Evolutionary conservation across 2,329 filamentous ascomycete species (phyloP), one percentile per base, ranked within the genome.

Genomic region (Endoconidiophora laricicola): DNA sequence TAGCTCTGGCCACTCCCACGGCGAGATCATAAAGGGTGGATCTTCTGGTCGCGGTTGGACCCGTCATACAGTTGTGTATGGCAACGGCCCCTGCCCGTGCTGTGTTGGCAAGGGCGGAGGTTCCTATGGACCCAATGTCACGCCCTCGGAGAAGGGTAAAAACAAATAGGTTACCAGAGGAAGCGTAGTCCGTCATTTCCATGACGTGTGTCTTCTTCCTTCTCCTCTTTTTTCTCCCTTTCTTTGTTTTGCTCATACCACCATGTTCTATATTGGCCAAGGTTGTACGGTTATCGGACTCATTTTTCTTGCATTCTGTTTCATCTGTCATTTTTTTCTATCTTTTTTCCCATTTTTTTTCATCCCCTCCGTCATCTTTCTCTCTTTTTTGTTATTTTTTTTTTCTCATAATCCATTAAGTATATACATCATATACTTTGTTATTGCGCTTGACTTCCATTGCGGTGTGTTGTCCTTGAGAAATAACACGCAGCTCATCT

Each of bases 51-150:
- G 67, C 16, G 68, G 67, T 40, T 78, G 73, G 74, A 71, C 66
- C 56, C 68, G 73, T 37, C 74, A 78, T 58, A 78, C 74, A 14
- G 68, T 73, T 23, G 74, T 78, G 23, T 78, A 76, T 55, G 73
- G 73, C 24, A 74, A 74, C 52, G 73, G 74, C 4, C 67, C 72
- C 2, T 78, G 74, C 54, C 64, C 76, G 38, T 73, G 73, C 1
- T 78, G 74, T 55, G 66, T 70, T 7, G 69, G 66, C 5, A 63
- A 62, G 29, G 65, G 66, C 6, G 69, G 65, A 16, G 68, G 70
- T 6, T 74, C 73, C 59, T 77, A 76, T 55, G 74, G 72, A 24
- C 67, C 69, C 39, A 73, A 67, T 24, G 73, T 76, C 23, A 68
- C 69, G 14, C 65, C 71, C 18, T 69, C 73, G 56, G 69, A 76